These are phyloP conservation scores for Malus fusca DNA, from an alignment of 306 rosid genomes.

Conservation along the genomic window DNA sequence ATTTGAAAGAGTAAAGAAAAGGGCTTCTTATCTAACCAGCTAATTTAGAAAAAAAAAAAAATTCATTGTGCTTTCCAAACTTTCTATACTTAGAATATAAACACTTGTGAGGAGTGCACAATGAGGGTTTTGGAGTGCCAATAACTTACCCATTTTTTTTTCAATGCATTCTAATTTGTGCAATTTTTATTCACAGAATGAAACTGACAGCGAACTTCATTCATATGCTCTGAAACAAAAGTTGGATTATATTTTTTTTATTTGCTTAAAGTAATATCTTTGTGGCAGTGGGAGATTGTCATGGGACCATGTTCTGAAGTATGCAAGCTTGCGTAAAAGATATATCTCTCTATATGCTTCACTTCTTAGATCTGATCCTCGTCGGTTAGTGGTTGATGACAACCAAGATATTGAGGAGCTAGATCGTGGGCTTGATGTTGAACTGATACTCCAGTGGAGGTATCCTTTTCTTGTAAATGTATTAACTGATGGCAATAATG, in stretches of 20 bases:
- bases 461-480: conserved; percentile 19
- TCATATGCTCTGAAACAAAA: not conserved
- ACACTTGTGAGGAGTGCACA: not conserved
- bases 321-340: conserved; percentile 73
- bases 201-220: not conserved
- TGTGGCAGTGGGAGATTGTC: conserved; percentile 88
- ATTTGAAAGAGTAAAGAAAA: not conserved
- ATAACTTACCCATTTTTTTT: no score
- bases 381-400: conserved; percentile 55
- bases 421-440: conserved; percentile 83
- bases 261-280: conserved; percentile 18
- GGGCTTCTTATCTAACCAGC: not conserved
- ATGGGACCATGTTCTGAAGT: conserved; percentile 92
- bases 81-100: not conserved
- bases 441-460: conserved; percentile 97
- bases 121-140: no score
- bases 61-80: not conserved
- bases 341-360: conserved; percentile 79
- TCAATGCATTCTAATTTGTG: not conserved
- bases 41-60: not conserved
- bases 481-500: not conserved
- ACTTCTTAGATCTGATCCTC: conserved; percentile 76
- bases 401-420: conserved; percentile 73
- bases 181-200: not conserved
- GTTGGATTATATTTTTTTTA: not conserved